Evolutionary conservation across 495 filamentous ascomycete genomes (phyloP).

Genomic region (Talaromyces proteolyticus): DNA sequence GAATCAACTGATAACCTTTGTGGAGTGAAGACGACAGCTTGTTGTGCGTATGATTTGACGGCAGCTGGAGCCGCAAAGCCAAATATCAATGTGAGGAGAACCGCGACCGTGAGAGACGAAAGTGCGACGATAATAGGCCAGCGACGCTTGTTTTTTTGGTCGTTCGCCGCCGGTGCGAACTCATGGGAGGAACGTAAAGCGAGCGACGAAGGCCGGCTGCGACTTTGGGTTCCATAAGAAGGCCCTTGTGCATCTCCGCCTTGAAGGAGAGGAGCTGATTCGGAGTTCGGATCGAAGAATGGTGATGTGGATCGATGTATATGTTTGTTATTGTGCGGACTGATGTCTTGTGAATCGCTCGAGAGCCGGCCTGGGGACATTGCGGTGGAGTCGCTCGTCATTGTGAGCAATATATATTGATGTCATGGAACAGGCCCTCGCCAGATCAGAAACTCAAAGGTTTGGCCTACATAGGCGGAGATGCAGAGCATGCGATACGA

Average conservation of each 20-base stretch:
- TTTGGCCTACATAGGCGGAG: no score
- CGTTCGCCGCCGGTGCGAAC: constrained; percentile 5
- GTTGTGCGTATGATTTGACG: constrained; percentile 76
- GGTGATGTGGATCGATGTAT: constrained; percentile 6
- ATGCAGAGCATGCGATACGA: no score
- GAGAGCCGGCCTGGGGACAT: constrained; percentile 23
- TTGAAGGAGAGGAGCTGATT: constrained; percentile 37
- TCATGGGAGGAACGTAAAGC: neutral
- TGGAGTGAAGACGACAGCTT: constrained; percentile 75
- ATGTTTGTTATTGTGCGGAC: neutral
- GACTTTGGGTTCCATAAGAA: constrained; percentile 27
- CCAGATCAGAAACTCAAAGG: no score
- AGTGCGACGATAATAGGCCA: constrained; percentile 57
- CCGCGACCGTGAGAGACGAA: constrained; percentile 33
- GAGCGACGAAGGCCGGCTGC: constrained; percentile 14
- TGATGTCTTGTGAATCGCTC: constrained; percentile 10
- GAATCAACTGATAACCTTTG: constrained; percentile 76
- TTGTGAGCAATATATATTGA: no score
- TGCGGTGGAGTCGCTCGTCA: constrained; percentile 25
- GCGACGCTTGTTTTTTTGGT: constrained; percentile 28
- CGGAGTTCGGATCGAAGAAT: constrained; percentile 31
- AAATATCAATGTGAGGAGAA: constrained; percentile 48
- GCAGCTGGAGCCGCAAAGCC: constrained; percentile 77
- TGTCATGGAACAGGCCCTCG: no score
- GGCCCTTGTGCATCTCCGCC: constrained; percentile 23